Evolutionary conservation across 768 basidiomycete genomes (phyloP), one percentile per base, ranked within the genome.

Genomic region (Leccinum subtestaceum): DNA sequence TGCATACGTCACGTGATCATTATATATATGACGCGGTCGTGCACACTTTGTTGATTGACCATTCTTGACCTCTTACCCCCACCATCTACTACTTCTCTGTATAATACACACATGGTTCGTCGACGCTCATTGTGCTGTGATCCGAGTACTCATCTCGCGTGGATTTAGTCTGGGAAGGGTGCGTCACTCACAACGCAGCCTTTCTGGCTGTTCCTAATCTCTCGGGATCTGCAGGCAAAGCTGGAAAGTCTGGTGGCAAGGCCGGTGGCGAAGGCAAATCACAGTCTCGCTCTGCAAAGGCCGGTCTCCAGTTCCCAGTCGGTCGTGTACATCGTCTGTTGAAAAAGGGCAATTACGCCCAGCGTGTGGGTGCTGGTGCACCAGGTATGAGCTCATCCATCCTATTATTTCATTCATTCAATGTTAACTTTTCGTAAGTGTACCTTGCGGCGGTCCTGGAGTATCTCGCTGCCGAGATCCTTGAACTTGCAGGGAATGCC

Each of bases 391-490:
- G 21, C 2, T 1, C 11, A 32, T 29, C 6, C 5, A 43, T 29
- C 75, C 73, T 32, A 47, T 34, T 47, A 50, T 8, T 5, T 21
- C 55, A 31, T 40, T 21, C 55, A 32, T 40, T 27, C 3, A 29
- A 34, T 21, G 29, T 1, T 11, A 19, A 29, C 4, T 54, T 43
- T 52, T 62, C 61, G 5, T 32, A 55, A 89, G 91, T 95, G 53
- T 94, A 95, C 77, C 86, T 94, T 56, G 92, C 92, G 36, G 91
- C 91, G 19, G 92, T 94, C 60, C 86, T 95, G 57, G 93, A 94
- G 76, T 93, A 95, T 72, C 87, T 95, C 61, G 89, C 92, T 60
- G 93, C 93, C 49, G 93, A 95, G 75, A 94, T 95, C 73, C 87
- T 95, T 63, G 93, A 95, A 74, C 81, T 95, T 38, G 93, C 93